Base-by-base conservation (phyloP, 2,329 filamentous ascomycete genomes). In the Penicillium capsulatum region DNA sequence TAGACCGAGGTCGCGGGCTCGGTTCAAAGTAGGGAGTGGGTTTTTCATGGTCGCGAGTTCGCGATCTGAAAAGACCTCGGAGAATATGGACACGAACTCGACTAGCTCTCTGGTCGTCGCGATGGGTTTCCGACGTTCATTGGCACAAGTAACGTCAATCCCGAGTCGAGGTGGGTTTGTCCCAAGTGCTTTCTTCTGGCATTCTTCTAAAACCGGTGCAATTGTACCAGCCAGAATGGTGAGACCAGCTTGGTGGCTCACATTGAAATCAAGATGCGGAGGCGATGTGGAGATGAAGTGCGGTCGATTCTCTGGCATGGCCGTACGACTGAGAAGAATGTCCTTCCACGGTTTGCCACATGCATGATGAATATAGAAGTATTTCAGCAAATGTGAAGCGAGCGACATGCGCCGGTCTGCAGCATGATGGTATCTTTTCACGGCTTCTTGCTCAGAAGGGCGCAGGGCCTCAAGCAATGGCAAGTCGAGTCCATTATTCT, bases 201-300 rank as follows among this genome's bases (percentile, higher is more conserved):
- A 38, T 11, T 34, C 36, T 5, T 31, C 31, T 4, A 31, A 2
- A 14, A 28, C 17, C n/a, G 50, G 55, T 6, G 57, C 57, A 7
- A 59, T 48, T 14, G 65, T 69, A 9, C 80, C 77, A 1, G 79
- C 74, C 4, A 83, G 61, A 1, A 72, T 70, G n/a, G 81, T 76
- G 3, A 83, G 63, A 0, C 76, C 78, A 13, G 77, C 77, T 59
- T 83, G 80, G 47, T 83, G 80, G 20, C 74, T 79, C 38, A 83
- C 71, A 47, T 83, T 83, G 66, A 83, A 83, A 47, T 83, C 78
- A 26, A 81, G 63, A 7, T 50, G 66, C 56, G 15, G 76, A 64
- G 8, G 74, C 63, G 40, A 74, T 4, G 15, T 32, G 11, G 48
- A 46, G 3, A 44, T 34, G 27, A 50, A 80, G 52, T 74, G 80